Evolutionary conservation across 2,329 filamentous ascomycete species (phyloP).

Genomic region (Arthrobotrys entomopaga): DNA sequence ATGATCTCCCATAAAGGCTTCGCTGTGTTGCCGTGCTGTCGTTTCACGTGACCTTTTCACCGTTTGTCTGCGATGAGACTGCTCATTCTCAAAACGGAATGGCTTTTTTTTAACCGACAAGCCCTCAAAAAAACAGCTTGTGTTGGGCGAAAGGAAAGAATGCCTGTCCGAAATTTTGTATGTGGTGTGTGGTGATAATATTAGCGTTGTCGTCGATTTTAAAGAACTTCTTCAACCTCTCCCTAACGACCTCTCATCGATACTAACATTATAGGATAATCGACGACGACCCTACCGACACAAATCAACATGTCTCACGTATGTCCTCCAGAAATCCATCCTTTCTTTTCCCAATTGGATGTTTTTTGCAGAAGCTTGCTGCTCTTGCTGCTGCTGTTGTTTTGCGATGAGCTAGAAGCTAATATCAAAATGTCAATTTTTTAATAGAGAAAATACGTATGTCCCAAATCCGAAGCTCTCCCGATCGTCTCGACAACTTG

Average conservation of each 20-base stretch:
- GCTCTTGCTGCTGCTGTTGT: too few relatives aligned
- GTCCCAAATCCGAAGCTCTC: slow-evolving; percentile 28
- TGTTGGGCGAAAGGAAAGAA: slow-evolving; percentile 27
- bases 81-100: slow-evolving; percentile 49
- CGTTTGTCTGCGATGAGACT: slow-evolving; percentile 36
- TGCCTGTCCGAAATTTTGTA: slow-evolving; percentile 46
- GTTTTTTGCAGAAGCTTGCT: too few relatives aligned
- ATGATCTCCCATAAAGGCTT: background rate
- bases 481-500: slow-evolving; percentile 46
- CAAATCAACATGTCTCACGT: slow-evolving; percentile 59
- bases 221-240: slow-evolving; percentile 38
- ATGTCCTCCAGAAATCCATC: slow-evolving; percentile 27
- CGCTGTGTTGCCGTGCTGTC: slow-evolving; percentile 15
- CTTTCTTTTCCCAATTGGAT: slow-evolving; percentile 24
- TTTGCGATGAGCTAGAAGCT: slow-evolving; percentile 9
- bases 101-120: slow-evolving; percentile 11
- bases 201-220: slow-evolving; percentile 36
- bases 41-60: slow-evolving; percentile 2
- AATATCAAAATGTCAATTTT: slow-evolving; percentile 31
- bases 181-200: slow-evolving; percentile 27
- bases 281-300: slow-evolving; percentile 32
- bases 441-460: slow-evolving; percentile 59
- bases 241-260: slow-evolving; percentile 22
- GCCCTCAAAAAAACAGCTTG: slow-evolving; percentile 33
- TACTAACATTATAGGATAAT: slow-evolving; percentile 50